A percentile compares a stretch with the other conserved stretches of the same genome.
Evolutionary conservation across 495 filamentous ascomycete genomes (phyloP).

Genomic region (Viridothelium virens): DNA sequence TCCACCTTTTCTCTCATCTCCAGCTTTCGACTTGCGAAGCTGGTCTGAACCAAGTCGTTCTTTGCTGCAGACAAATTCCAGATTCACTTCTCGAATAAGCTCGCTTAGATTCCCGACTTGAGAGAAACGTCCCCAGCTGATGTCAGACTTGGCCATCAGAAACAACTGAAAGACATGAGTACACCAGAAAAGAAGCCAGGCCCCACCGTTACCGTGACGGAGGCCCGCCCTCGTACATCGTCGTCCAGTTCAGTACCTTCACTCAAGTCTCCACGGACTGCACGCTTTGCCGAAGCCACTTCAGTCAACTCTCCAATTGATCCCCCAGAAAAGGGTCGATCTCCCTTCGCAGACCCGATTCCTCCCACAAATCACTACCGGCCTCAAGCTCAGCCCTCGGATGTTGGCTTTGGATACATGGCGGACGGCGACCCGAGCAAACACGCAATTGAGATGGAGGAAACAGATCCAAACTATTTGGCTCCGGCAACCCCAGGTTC

Average conservation of each 20-base stretch:
- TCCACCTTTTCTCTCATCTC: slow-evolving; percentile 14
- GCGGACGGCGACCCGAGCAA: slow-evolving; percentile 47
- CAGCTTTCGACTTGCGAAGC: slow-evolving; percentile 26
- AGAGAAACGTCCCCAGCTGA: not conserved
- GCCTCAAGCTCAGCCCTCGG: slow-evolving; percentile 61
- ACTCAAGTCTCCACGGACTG: slow-evolving; percentile 68
- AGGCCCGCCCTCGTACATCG: slow-evolving; percentile 26
- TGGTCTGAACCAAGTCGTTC: slow-evolving; percentile 19
- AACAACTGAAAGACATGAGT: slow-evolving; percentile 2
- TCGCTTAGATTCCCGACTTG: not conserved
- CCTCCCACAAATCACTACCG: slow-evolving; percentile 49
- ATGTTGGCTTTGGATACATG: slow-evolving; percentile 90
- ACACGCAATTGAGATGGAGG: slow-evolving; percentile 44
- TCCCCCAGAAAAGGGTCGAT: slow-evolving; percentile 38
- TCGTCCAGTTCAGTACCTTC: slow-evolving; percentile 37
- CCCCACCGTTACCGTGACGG: slow-evolving; percentile 25
- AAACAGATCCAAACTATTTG: slow-evolving; percentile 34
- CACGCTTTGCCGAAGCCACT: slow-evolving; percentile 86
- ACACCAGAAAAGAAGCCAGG: slow-evolving; percentile 29
- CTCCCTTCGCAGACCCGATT: slow-evolving; percentile 64
- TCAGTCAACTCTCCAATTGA: slow-evolving; percentile 79
- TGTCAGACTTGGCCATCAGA: not conserved
- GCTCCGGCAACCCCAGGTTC: slow-evolving; percentile 59
- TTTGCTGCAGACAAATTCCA: not conserved
- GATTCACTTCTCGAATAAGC: not conserved